Base-by-base conservation (phyloP, 2,329 filamentous ascomycete genomes). In the Pseudogymnoascus sp. region DNA sequence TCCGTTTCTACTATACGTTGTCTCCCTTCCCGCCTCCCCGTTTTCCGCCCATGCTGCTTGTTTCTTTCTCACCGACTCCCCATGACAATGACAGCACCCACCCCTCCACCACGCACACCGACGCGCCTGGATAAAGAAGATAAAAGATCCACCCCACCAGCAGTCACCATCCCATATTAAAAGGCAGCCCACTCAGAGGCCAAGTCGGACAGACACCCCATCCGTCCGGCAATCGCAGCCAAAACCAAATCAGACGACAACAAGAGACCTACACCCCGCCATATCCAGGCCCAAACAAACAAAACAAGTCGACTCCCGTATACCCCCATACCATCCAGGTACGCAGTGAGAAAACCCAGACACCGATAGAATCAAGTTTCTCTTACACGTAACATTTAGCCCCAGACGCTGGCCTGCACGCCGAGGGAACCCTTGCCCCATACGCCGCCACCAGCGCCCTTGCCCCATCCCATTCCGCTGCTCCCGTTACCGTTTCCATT, bases 401-500 rank as follows among this genome's bases (percentile, higher is more conserved):
- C 92, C 92, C 92, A 97, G 69, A 97, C 93, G 67, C 91, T 95
- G 67, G 92, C 92, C 75, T 95, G 91, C 66, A 92, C 89, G 67
- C 92, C 90, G 66, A 95, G 85, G 67, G 87, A 90, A 71, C 90
- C 91, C 71, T 87, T 88, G 65, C 91, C 90, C 92, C 92, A 96
- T 53, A 93, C 90, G 40, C 87, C 88, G 67, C 87, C 69, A 67
- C 73, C 88, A 68, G 89, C 88, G 72, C 86, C 88, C 47, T 31
- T 25, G 63, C 89, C 87, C 92, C 92, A 96, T 65, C 86, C 84
- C 16, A 87, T 80, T 28, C 75, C 80, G 31, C 76, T 75, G 37
- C 77, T 77, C 8, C 82, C 77, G 77, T 44, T 73, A 10, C 85
- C 80, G 74, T 86, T 89, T 59, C 86, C 83, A 6, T 82, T 77